Evolutionary conservation across 306 rosid genomes (phyloP).

Genomic region (Malus asiatica): DNA sequence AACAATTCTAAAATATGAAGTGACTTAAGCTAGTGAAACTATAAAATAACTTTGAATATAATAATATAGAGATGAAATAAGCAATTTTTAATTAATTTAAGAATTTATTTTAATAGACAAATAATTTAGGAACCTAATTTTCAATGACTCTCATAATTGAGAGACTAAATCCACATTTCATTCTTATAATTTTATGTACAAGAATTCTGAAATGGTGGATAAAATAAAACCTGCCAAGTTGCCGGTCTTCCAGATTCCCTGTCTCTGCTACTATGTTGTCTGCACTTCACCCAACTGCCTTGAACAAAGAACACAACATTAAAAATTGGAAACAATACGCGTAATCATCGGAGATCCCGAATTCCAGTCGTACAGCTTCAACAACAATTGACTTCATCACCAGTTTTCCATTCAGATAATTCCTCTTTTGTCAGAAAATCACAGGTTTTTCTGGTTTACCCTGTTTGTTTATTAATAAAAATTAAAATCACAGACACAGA

Average conservation of each 20-base stretch:
- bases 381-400: too few relatives aligned
- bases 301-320: background rate
- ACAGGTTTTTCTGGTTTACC: background rate
- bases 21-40: too few relatives aligned
- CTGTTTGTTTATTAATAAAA: background rate
- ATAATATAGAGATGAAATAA: too few relatives aligned
- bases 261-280: background rate
- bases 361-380: background rate
- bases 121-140: too few relatives aligned
- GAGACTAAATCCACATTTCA: accelerated
- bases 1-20: too few relatives aligned
- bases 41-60: too few relatives aligned
- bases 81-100: too few relatives aligned
- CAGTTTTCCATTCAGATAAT: background rate
- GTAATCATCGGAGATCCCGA: background rate
- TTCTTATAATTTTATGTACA: too few relatives aligned
- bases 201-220: too few relatives aligned
- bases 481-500: background rate
- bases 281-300: background rate
- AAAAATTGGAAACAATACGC: background rate
- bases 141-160: too few relatives aligned
- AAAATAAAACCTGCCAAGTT: background rate
- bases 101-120: too few relatives aligned
- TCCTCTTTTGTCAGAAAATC: background rate
- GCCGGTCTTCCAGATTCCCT: background rate